Percentiles rank a stretch among this genome's conserved stretches.
These are phyloP conservation scores for Fusarium paranaense DNA, from an alignment of 2,329 filamentous ascomycete species.

Conservation along the genomic window DNA sequence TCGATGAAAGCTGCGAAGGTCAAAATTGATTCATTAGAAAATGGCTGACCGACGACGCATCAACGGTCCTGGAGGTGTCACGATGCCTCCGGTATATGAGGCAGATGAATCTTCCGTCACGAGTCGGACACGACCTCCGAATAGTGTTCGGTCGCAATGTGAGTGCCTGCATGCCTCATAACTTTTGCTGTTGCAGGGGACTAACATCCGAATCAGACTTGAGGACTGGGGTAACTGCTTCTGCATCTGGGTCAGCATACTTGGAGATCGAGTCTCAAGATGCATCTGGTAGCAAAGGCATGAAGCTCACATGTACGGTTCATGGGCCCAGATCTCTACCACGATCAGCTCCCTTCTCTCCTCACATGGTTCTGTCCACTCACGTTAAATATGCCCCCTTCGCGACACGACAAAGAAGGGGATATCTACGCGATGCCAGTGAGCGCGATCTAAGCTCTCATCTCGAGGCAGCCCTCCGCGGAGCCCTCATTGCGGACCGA, in stretches of 20 bases:
- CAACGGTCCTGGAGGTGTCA: constrained; percentile 86
- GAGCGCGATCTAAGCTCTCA: constrained; percentile 93
- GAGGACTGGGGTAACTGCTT: constrained; percentile 91
- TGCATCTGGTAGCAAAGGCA: constrained; percentile 67
- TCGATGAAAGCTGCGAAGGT: constrained; percentile 1
- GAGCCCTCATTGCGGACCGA: constrained; percentile 89
- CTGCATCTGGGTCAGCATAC: constrained; percentile 93
- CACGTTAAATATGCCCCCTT: constrained; percentile 98
- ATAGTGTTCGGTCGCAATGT: constrained; percentile 89
- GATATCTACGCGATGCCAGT: constrained; percentile 85
- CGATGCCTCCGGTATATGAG: constrained; percentile 78
- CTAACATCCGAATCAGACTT: constrained; percentile 69
- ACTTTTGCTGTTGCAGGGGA: background rate
- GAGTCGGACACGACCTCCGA: constrained; percentile 69
- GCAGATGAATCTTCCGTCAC: constrained; percentile 56
- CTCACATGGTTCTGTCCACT: constrained; percentile 90
- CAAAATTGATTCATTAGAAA: constrained; percentile 8
- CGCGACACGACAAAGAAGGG: constrained; percentile 82
- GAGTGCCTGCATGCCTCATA: constrained; percentile 50
- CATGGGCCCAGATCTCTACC: constrained; percentile 93
- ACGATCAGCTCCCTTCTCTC: constrained; percentile 89
- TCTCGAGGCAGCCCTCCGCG: constrained; percentile 88
- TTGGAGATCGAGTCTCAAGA: constrained; percentile 71
- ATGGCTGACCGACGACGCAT: constrained; percentile 91
- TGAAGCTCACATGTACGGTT: constrained; percentile 93